Percentiles rank a stretch among this genome's conserved stretches.
Conservation (phyloP, 2,329 filamentous ascomycete species). For the Trichoderma sp. region DNA sequence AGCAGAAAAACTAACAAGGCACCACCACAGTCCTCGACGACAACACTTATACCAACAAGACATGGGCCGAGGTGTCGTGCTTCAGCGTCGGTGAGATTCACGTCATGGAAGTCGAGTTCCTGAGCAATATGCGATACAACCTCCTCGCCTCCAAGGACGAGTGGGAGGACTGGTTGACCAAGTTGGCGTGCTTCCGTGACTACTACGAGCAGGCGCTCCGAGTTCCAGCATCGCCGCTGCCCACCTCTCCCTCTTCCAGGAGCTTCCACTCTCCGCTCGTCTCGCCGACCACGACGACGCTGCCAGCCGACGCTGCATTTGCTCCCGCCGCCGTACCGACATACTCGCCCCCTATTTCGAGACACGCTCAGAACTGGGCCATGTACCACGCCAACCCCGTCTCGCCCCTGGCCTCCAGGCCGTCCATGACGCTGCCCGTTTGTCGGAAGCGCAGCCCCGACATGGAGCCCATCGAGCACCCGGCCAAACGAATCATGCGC, state of each 20-base stretch:
- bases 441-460: conserved; percentile 52
- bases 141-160: conserved; percentile 80
- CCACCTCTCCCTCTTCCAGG: conserved; percentile 37
- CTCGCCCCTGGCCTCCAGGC: conserved; percentile 50
- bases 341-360: conserved; percentile 42
- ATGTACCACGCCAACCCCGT: conserved; percentile 39
- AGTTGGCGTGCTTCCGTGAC: conserved; percentile 75
- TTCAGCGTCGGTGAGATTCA: conserved; percentile 95
- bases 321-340: conserved; percentile 34
- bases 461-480: conserved; percentile 49
- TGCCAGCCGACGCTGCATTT: conserved; percentile 30
- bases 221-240: conserved; percentile 38
- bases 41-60: conserved; percentile 99
- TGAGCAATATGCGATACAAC: conserved; percentile 97
- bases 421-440: conserved; percentile 38
- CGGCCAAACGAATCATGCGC: conserved; percentile 48
- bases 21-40: conserved; percentile 73
- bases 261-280: conserved; percentile 45
- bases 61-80: conserved; percentile 95
- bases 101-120: conserved; percentile 99
- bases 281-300: conserved; percentile 45
- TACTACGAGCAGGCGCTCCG: conserved; percentile 72
- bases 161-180: conserved; percentile 84
- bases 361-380: conserved; percentile 39
- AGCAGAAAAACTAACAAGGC: conserved; percentile 23